Conservation (phyloP, 352 stramenopile species). For the Saprolegnia parasitica region DNA sequence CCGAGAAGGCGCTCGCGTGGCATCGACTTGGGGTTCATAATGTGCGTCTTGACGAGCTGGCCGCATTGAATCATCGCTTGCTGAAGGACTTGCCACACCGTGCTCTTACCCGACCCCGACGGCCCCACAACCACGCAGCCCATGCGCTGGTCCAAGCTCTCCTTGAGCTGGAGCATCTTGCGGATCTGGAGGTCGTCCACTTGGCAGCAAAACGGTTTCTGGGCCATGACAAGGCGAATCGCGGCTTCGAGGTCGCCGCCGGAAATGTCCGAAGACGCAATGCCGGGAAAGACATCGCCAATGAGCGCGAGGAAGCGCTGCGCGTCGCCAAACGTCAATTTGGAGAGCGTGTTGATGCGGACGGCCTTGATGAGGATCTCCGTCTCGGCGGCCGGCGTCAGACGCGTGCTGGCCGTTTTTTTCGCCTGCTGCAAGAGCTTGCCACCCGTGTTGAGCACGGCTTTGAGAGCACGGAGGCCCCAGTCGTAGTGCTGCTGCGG, state of each 20-base stretch:
- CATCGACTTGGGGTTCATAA: conserved; percentile 97
- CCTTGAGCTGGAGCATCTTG: conserved; percentile 96
- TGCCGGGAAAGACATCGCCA: conserved; percentile 90
- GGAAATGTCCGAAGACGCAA: conserved; percentile 72
- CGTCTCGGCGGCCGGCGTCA: conserved; percentile 72
- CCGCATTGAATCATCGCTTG: conserved; percentile 79
- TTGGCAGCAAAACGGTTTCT: conserved; percentile 83
- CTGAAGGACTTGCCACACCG: conserved; percentile 91
- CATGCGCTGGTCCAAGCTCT: conserved; percentile 93
- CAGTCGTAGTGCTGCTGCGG: conserved; percentile 93
- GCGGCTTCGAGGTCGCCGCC: conserved; percentile 77
- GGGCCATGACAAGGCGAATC: conserved; percentile 87
- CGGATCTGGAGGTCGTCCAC: conserved; percentile 87
- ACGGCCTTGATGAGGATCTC: conserved; percentile 94
- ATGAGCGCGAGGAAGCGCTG: conserved; percentile 88
- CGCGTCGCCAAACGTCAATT: conserved; percentile 92
- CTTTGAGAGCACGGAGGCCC: conserved; percentile 90
- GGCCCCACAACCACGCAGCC: conserved; percentile 92
- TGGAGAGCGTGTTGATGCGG: conserved; percentile 93
- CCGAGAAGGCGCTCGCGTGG: conserved; percentile 85
- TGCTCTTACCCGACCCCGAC: conserved; percentile 91
- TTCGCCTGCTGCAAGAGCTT: conserved; percentile 86
- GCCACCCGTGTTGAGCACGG: conserved; percentile 91
- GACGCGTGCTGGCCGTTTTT: conserved; percentile 48
- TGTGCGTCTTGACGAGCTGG: conserved; percentile 87